Evolutionary conservation across 139 green algal genomes (phyloP), one percentile per base, ranked within the genome.

Genomic region (Volvox africanus): DNA sequence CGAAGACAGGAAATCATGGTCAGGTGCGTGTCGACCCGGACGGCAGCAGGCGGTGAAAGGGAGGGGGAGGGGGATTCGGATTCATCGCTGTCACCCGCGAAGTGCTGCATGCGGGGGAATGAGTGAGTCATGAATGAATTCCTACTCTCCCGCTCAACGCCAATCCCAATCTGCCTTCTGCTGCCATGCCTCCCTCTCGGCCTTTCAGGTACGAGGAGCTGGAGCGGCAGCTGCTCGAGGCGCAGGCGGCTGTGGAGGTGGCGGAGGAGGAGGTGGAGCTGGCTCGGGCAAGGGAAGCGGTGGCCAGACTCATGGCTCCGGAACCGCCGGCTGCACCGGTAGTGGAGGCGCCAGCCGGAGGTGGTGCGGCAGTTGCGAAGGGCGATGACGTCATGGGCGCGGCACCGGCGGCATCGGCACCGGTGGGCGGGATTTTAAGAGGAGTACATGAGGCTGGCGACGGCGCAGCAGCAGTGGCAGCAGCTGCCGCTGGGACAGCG

Each of bases 1-100:
- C 85, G 96, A 61, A 93, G 98, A 30, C 98, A 99, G 93, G 96
- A 98, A 69, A 94, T 98, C 73, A 95, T 95, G 93, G 78, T 92
- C 50, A 91, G 89, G 93, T 94, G 87, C 61, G 93, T 26, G 65
- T 73, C 44, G 44, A 55, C 44, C n/a, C n/a, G 9, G 44, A 55
- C 44, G 44, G 44, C 44, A 55, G 44, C 5, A 5, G 44, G 44
- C 44, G 44, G 44, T 5, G 9, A 55, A 55, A 9, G 44, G 44
- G 44, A 55, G n/a, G n/a, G n/a, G n/a, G n/a, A n/a, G n/a, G n/a
- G n/a, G n/a, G n/a, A n/a, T n/a, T n/a, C n/a, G n/a, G n/a, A n/a
- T n/a, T n/a, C n/a, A n/a, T n/a, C n/a, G n/a, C 44, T 55, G 44
- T 55, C 44, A 5, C 44, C 9, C 9, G 44, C 44, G 44, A 9